These are phyloP conservation scores for Aspergillus incahuasiensis DNA, from an alignment of 495 filamentous ascomycete genomes.

Conservation along the genomic window DNA sequence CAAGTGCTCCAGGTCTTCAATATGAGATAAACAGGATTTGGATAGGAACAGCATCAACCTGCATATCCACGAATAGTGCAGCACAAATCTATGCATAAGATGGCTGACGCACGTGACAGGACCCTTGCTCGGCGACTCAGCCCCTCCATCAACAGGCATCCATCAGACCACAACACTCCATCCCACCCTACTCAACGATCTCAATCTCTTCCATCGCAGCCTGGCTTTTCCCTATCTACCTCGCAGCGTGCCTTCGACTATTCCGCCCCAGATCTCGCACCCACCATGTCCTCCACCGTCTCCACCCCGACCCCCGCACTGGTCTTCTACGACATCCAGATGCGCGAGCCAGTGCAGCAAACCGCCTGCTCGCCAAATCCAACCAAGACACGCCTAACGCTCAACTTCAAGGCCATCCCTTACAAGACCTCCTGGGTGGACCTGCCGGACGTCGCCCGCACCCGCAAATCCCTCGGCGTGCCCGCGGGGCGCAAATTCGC, in stretches of 20 bases:
- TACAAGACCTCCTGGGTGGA: constrained; percentile 52
- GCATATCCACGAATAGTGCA: too few species aligned
- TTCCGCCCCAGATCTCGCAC: neutral
- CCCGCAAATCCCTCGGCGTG: constrained; percentile 41
- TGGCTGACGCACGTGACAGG: too few species aligned
- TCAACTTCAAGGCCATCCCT: constrained; percentile 54
- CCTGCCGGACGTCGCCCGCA: constrained; percentile 42
- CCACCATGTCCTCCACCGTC: neutral
- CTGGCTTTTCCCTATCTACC: too few species aligned
- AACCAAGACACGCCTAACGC: constrained; percentile 55
- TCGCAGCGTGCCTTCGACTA: neutral
- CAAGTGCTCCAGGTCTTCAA: too few species aligned
- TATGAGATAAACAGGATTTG: too few species aligned
- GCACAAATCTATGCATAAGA: too few species aligned
- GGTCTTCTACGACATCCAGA: constrained; percentile 56
- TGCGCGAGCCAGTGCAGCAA: constrained; percentile 30
- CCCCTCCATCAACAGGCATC: too few species aligned
- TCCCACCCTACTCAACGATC: too few species aligned
- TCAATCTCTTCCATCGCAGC: too few species aligned
- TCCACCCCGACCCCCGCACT: constrained; percentile 20
- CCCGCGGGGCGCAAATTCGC: constrained; percentile 48
- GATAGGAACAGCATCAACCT: too few species aligned
- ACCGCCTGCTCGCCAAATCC: constrained; percentile 48
- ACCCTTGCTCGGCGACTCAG: too few species aligned
- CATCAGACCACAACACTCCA: too few species aligned